These are phyloP conservation scores for Cutaneotrichosporon sp. DNA, from an alignment of 1,284 basidiomycete species.

Conservation along the genomic window DNA sequence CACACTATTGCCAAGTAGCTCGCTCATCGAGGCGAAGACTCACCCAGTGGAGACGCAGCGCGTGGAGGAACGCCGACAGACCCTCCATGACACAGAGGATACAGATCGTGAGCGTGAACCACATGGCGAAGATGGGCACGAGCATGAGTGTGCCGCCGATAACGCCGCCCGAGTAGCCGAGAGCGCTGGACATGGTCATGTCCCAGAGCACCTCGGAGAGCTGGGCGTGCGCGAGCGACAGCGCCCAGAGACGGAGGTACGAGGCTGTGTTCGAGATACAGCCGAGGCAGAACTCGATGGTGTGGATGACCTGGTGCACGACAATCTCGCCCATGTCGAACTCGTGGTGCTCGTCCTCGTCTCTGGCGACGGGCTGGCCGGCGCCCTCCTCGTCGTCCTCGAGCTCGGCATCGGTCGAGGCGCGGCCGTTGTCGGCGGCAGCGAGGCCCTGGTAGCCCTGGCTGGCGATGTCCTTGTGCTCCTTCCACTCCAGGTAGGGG, in stretches of 20 bases:
- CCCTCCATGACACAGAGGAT: slow-evolving; percentile 95
- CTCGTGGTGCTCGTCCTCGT: slow-evolving; percentile 56
- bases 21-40: too few relatives aligned
- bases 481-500: slow-evolving; percentile 92
- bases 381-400: slow-evolving; percentile 85
- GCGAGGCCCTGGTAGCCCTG: slow-evolving; percentile 75
- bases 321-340: slow-evolving; percentile 91
- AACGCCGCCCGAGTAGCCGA: slow-evolving; percentile 54
- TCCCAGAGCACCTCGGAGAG: slow-evolving; percentile 91
- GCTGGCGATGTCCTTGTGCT: slow-evolving; percentile 78
- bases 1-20: too few relatives aligned
- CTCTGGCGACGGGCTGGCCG: slow-evolving; percentile 68
- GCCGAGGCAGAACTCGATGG: slow-evolving; percentile 97
- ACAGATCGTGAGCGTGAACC: slow-evolving; percentile 76
- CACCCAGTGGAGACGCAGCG: slow-evolving; percentile 92
- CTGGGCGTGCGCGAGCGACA: slow-evolving; percentile 97
- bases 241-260: slow-evolving; percentile 97
- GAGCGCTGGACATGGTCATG: slow-evolving; percentile 73
- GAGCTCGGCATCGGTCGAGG: slow-evolving; percentile 49
- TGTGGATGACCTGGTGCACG: slow-evolving; percentile 96
- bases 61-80: slow-evolving; percentile 91
- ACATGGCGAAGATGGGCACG: slow-evolving; percentile 69
- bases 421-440: slow-evolving; percentile 53
- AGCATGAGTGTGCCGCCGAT: slow-evolving; percentile 63
- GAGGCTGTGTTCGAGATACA: slow-evolving; percentile 99